Evolutionary conservation across 805 yeast species (phyloP).

Genomic region (Yamadazyma paraphyllophila): DNA sequence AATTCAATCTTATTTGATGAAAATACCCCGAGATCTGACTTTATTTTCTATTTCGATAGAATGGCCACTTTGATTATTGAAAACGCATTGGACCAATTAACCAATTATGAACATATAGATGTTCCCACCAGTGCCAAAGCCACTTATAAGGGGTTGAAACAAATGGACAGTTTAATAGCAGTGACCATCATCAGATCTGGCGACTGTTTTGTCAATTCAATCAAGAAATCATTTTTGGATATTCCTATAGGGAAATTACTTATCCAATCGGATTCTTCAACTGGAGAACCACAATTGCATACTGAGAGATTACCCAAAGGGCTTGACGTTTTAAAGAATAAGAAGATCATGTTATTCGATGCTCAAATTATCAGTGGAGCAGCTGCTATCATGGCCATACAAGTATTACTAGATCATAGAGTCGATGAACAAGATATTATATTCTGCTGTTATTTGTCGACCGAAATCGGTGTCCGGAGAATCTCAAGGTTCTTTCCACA

Average conservation of each 20-base stretch:
- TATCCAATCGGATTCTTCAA: conserved; percentile 81
- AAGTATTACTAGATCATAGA: conserved; percentile 80
- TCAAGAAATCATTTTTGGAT: conserved; percentile 74
- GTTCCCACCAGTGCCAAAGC: conserved; percentile 27
- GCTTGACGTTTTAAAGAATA: conserved; percentile 15
- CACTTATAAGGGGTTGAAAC: conserved; percentile 39
- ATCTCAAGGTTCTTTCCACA: conserved; percentile 70
- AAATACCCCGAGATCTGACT: conserved; percentile 64
- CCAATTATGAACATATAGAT: conserved; percentile 30
- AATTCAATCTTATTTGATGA: conserved; percentile 65
- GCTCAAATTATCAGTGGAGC: conserved; percentile 92
- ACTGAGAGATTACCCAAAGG: conserved; percentile 65
- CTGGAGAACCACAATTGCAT: conserved; percentile 94
- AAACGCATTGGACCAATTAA: conserved; percentile 60
- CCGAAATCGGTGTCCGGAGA: conserved; percentile 74
- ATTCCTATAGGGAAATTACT: conserved; percentile 78
- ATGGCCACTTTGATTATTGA: conserved; percentile 71
- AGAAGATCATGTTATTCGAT: conserved; percentile 69
- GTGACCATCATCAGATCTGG: conserved; percentile 87
- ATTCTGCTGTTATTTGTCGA: conserved; percentile 69
- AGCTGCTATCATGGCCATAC: conserved; percentile 91
- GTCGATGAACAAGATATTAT: conserved; percentile 60
- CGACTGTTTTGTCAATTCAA: conserved; percentile 81
- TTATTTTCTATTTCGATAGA: conserved; percentile 82
- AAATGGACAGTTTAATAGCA: conserved; percentile 56